These are phyloP conservation scores for Corrigiola litoralis DNA, from an alignment of 179 eudicot species.

Conservation along the genomic window DNA sequence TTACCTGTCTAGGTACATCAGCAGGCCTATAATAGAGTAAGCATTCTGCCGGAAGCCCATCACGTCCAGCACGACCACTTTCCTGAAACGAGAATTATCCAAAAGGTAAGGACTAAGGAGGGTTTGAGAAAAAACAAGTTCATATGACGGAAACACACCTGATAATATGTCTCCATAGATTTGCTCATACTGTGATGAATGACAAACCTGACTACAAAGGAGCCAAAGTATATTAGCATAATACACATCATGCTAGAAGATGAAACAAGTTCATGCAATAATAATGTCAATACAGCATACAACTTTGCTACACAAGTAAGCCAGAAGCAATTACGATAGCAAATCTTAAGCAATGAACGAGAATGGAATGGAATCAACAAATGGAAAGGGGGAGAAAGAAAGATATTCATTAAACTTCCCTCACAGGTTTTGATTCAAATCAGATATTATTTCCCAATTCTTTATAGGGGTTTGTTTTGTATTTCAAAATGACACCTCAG, in stretches of 20 bases:
- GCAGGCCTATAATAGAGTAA: slow-evolving; percentile 85
- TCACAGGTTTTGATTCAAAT: too few relatives aligned
- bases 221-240: slow-evolving; percentile 19
- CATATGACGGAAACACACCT: slow-evolving; percentile 45
- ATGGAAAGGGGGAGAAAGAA: too few relatives aligned
- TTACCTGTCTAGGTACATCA: slow-evolving; percentile 94
- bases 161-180: slow-evolving; percentile 99
- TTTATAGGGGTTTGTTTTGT: too few relatives aligned
- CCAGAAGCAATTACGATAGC: neutral
- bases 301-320: neutral
- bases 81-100: slow-evolving; percentile 49
- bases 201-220: slow-evolving; percentile 95
- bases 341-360: neutral
- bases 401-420: too few relatives aligned
- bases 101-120: neutral
- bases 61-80: slow-evolving; percentile 99
- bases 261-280: neutral
- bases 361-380: too few relatives aligned
- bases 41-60: slow-evolving; percentile 97
- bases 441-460: too few relatives aligned
- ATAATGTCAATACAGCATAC: neutral
- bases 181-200: slow-evolving; percentile 89
- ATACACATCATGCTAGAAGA: neutral
- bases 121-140: slow-evolving; percentile 3
- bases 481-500: too few relatives aligned